phyloP scores from a whole-genome alignment of 2,329 filamentous ascomycete genomes.

The Botrytis pseudocinerea region DNA sequence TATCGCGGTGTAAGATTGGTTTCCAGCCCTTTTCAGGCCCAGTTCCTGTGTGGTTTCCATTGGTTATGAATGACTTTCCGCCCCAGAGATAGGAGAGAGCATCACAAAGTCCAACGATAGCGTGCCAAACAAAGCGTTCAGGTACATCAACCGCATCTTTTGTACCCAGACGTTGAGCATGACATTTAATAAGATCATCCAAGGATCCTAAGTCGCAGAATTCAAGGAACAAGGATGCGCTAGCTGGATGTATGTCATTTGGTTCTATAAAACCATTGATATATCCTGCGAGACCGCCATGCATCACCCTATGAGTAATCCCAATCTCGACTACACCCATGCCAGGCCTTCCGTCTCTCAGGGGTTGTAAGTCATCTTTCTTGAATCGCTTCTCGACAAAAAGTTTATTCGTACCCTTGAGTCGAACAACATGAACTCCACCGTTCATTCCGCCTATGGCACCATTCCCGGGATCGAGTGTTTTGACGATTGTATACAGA shows the following conservation, averaged over 20 bases:
- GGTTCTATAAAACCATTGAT: conserved; percentile 30
- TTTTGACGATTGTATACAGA: conserved; percentile 32
- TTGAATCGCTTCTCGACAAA: conserved; percentile 32
- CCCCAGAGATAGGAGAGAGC: conserved; percentile 35
- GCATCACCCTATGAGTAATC: conserved; percentile 32
- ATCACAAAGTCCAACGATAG: conserved; percentile 35
- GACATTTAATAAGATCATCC: conserved; percentile 31
- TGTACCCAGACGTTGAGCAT: conserved; percentile 19
- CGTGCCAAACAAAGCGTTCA: conserved; percentile 38
- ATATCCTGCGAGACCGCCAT: conserved; percentile 32
- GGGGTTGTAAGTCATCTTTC: not conserved
- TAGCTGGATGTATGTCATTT: not conserved
- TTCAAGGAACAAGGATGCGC: conserved; percentile 36
- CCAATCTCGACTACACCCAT: conserved; percentile 29
- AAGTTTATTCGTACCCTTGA: conserved; percentile 25
- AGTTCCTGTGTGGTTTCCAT: conserved; percentile 13
- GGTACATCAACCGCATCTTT: conserved; percentile 24
- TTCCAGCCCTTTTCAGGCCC: conserved; percentile 27
- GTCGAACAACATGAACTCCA: conserved; percentile 34
- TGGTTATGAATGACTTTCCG: conserved; percentile 25
- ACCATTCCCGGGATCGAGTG: conserved; percentile 33
- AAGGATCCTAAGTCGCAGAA: conserved; percentile 38
- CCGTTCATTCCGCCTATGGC: conserved; percentile 37
- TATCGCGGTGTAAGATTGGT: conserved; percentile 37
- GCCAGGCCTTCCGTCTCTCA: not conserved